phyloP scores from a whole-genome alignment of 163 green algal genomes.

The Coccomyxa subellipsoidea region DNA sequence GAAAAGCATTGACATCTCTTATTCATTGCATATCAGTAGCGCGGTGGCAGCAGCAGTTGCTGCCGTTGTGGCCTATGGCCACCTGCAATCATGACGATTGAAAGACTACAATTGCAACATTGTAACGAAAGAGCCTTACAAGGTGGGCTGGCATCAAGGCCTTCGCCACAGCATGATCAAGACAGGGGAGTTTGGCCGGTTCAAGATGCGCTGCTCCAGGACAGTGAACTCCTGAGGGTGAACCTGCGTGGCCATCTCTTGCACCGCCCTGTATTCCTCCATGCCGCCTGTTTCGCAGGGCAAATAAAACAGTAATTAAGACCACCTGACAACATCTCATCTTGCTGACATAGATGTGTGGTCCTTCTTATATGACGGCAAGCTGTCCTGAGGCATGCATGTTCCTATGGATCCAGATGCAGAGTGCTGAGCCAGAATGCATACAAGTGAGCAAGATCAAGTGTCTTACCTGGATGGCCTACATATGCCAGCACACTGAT shows the following conservation, averaged over 20 bases:
- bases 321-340: not conserved
- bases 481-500: conserved; percentile 57
- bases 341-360: not conserved
- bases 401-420: no score
- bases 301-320: not conserved
- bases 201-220: conserved; percentile 6
- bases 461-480: conserved; percentile 47
- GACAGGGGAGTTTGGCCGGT: not conserved
- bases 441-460: not conserved
- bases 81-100: no score
- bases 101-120: no score
- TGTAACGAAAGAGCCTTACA: no score
- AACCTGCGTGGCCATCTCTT: not conserved
- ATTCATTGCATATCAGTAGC: no score
- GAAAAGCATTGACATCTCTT: no score
- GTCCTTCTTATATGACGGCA: not conserved
- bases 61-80: no score
- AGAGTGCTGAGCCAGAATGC: no score
- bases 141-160: not conserved
- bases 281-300: not conserved
- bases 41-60: no score
- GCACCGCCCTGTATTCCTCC: conserved; percentile 12
- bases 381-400: no score
- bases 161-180: not conserved
- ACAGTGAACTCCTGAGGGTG: not conserved